Base-by-base conservation (phyloP, 2,329 filamentous ascomycete genomes). In the Drechslerella coelobrocha region DNA sequence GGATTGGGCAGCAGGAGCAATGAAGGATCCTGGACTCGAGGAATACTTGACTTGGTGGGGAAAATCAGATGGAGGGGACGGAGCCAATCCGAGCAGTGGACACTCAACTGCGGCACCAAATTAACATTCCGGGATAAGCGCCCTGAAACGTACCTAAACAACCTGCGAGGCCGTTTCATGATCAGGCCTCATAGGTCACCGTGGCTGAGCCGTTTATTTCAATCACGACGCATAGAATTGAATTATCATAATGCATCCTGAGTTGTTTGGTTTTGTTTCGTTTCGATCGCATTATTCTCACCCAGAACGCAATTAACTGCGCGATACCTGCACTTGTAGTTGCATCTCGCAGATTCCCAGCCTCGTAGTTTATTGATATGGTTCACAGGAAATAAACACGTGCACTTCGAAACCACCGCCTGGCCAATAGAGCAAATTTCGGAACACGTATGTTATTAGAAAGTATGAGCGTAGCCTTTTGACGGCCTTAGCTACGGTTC, bases 61-160 rank as follows among this genome's bases (percentile, higher is more conserved):
- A 24, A 55, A 66, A 34, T 51, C 34, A 4, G 45, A 39, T 31
- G 29, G 34, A 23, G n/a, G 50, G 29, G 21, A 53, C 27, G 53
- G 53, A 48, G 39, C 45, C 21, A 39, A 10, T 23, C 26, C 2
- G 17, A 6, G 2, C n/a, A 2, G 48, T 21, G 37, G 29, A 56
- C 55, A 61, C 55, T 61, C 50, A 54, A 54, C 60, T 50, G 50
- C 39, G 31, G 51, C 14, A 53, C 43, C 62, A 61, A 23, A 45
- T 45, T 45, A 23, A 41, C 37, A 68, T 61, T 61, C 61, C 59
- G 48, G 59, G 66, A 26, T 71, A 71, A 71, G 66, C 66, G 66
- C 66, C 59, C 48, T 71, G 59, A 63, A 71, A 71, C 66, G 62
- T 53, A 63, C 53, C 59, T 52, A 71, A 71, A 71, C 66, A 55